Evolutionary conservation across 352 stramenopile genomes (phyloP).

Genomic region (Pythium diclinum): DNA sequence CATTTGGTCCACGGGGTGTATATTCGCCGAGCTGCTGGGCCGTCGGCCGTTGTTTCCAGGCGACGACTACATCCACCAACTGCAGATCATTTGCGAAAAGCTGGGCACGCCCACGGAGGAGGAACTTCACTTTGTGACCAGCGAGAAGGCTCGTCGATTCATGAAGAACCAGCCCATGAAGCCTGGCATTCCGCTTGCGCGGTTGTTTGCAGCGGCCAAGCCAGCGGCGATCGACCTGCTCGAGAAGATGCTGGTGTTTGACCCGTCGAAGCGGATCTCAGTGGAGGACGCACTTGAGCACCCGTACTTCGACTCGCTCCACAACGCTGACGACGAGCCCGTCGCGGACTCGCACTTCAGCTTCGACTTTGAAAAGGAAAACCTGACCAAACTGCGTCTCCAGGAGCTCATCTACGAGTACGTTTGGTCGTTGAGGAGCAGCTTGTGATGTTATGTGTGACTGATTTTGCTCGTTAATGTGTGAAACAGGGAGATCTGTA

Average conservation of each 20-base stretch:
- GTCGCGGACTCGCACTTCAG: slow-evolving; percentile 70
- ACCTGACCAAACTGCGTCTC: slow-evolving; percentile 73
- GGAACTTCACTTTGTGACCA: slow-evolving; percentile 91
- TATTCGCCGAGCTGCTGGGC: slow-evolving; percentile 91
- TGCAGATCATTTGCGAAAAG: slow-evolving; percentile 94
- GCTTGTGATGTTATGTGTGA: background rate
- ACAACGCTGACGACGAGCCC: slow-evolving; percentile 92
- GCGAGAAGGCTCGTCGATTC: slow-evolving; percentile 84
- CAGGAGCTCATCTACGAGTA: slow-evolving; percentile 89
- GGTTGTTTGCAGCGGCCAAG: slow-evolving; percentile 73
- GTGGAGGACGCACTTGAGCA: slow-evolving; percentile 91
- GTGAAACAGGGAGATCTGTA: slow-evolving; percentile 55
- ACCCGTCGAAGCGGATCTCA: slow-evolving; percentile 87
- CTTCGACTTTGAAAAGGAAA: slow-evolving; percentile 89
- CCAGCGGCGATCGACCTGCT: slow-evolving; percentile 75
- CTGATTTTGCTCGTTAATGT: slow-evolving; percentile 3
- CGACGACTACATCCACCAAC: slow-evolving; percentile 99
- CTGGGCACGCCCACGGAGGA: slow-evolving; percentile 85
- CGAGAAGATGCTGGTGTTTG: slow-evolving; percentile 87
- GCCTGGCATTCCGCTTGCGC: slow-evolving; percentile 60
- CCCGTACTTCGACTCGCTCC: slow-evolving; percentile 88
- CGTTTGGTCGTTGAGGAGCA: slow-evolving; percentile 13
- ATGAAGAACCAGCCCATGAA: slow-evolving; percentile 84
- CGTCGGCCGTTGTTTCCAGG: slow-evolving; percentile 91
- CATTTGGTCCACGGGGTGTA: slow-evolving; percentile 94